Evolutionary conservation across 2,329 filamentous ascomycete genomes (phyloP).

Genomic region (Endocalyx cinctus): DNA sequence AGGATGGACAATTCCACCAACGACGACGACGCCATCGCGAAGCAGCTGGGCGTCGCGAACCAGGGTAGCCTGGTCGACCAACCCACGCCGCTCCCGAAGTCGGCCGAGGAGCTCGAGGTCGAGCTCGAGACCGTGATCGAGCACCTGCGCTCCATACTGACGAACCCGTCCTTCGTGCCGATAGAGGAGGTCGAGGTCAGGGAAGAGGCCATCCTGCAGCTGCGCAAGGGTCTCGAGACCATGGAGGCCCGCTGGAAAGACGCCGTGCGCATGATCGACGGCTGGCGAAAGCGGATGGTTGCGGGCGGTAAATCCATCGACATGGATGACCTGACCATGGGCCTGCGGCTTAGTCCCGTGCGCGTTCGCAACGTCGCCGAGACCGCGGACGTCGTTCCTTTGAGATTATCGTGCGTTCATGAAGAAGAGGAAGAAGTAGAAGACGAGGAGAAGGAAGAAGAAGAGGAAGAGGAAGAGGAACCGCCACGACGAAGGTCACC

Average conservation of each 20-base stretch:
- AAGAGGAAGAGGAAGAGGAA: conserved; percentile 36
- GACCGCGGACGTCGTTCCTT: conserved; percentile 32
- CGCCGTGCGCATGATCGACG: conserved; percentile 83
- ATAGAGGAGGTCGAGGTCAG: conserved; percentile 91
- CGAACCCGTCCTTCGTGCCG: conserved; percentile 93
- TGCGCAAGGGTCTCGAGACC: conserved; percentile 84
- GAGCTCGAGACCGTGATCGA: conserved; percentile 76
- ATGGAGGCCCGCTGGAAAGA: conserved; percentile 92
- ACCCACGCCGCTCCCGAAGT: too few relatives aligned
- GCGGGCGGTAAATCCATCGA: conserved; percentile 66
- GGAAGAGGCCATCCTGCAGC: conserved; percentile 80
- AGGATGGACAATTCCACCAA: conserved; percentile 19
- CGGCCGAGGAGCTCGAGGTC: conserved; percentile 61
- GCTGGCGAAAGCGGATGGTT: conserved; percentile 81
- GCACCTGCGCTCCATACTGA: conserved; percentile 78
- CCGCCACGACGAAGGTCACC: conserved; percentile 16
- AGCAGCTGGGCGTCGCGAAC: conserved; percentile 4
- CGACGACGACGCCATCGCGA: conserved; percentile 7
- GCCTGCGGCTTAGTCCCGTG: conserved; percentile 59
- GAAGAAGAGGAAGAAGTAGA: conserved; percentile 45
- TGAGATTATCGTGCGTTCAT: conserved; percentile 32
- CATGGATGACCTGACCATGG: conserved; percentile 63
- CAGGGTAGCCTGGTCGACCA: too few relatives aligned
- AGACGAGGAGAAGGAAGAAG: conserved; percentile 30
- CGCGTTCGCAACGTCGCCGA: conserved; percentile 49